Conservation (phyloP, 352 stramenopile genomes). For the Globisporangium yorkense region DNA sequence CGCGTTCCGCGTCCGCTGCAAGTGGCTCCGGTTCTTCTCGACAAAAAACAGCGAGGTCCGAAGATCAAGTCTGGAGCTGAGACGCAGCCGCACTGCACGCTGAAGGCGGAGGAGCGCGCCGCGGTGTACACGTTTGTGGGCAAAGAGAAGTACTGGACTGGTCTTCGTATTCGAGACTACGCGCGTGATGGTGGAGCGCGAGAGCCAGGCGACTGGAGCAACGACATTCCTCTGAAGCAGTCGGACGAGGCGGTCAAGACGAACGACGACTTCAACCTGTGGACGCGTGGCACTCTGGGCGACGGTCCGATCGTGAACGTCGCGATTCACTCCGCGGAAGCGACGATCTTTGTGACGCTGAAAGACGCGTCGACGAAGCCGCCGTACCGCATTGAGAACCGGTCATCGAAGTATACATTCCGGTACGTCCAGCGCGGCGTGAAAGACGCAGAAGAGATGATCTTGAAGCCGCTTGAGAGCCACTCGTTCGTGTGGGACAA, state of each 20-base stretch:
- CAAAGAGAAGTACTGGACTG: slow-evolving; percentile 64
- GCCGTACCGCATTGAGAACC: slow-evolving; percentile 84
- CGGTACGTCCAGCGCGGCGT: slow-evolving; percentile 64
- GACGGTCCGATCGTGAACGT: slow-evolving; percentile 72
- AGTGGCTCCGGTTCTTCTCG: slow-evolving; percentile 66
- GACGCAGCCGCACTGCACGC: slow-evolving; percentile 27
- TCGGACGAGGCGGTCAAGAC: slow-evolving; percentile 28
- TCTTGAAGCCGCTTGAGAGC: slow-evolving; percentile 58
- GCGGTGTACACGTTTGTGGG: slow-evolving; percentile 67
- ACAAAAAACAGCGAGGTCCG: slow-evolving; percentile 56
- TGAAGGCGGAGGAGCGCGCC: slow-evolving; percentile 48
- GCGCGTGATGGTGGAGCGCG: slow-evolving; percentile 28
- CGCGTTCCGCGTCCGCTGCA: slow-evolving; percentile 55
- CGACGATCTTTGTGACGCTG: slow-evolving; percentile 68
- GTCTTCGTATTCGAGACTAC: slow-evolving; percentile 61
- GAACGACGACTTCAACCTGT: slow-evolving; percentile 44
- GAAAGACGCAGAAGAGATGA: slow-evolving; percentile 56
- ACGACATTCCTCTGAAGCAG: slow-evolving; percentile 32
- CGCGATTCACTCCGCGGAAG: slow-evolving; percentile 44
- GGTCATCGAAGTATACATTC: slow-evolving; percentile 63
- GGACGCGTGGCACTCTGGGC: slow-evolving; percentile 63
- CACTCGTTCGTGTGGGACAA: slow-evolving; percentile 84
- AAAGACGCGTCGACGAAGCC: slow-evolving; percentile 63
- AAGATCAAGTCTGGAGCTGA: slow-evolving; percentile 21
- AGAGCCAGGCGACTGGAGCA: slow-evolving; percentile 54